A percentile compares a stretch with the other conserved stretches of the same genome.
Conservation (phyloP, 2,329 filamentous ascomycete species). For the Allantophomopsis cytisporea region DNA sequence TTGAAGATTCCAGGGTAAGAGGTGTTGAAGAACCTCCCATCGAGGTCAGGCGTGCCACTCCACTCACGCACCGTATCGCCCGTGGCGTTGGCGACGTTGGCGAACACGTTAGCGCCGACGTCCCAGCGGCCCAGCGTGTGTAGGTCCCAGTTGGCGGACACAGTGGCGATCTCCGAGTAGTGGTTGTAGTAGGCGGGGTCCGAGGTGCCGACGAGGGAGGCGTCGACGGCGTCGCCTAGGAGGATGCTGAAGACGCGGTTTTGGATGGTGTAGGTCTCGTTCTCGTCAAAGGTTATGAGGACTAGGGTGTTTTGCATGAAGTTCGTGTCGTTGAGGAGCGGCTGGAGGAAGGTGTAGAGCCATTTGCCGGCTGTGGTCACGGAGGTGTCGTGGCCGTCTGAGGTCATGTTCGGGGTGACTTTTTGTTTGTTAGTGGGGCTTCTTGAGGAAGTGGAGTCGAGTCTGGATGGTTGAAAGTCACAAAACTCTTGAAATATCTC, state of each 20-base stretch:
- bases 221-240: slow-evolving; percentile 60
- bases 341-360: slow-evolving; percentile 54
- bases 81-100: slow-evolving; percentile 44
- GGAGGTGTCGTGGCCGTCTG: slow-evolving; percentile 62
- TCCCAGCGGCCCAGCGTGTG: slow-evolving; percentile 60
- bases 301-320: slow-evolving; percentile 69
- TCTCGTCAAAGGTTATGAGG: slow-evolving; percentile 70
- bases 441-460: too few relatives aligned
- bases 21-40: slow-evolving; percentile 26
- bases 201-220: slow-evolving; percentile 48
- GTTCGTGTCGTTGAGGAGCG: slow-evolving; percentile 52
- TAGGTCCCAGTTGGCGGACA: slow-evolving; percentile 54
- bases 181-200: slow-evolving; percentile 62
- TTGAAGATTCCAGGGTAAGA: slow-evolving; percentile 27
- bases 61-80: slow-evolving; percentile 30
- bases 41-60: slow-evolving; percentile 12
- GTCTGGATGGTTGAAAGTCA: too few relatives aligned
- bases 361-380: slow-evolving; percentile 57
- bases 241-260: slow-evolving; percentile 62
- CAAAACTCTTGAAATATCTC: too few relatives aligned
- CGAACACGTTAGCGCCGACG: slow-evolving; percentile 58
- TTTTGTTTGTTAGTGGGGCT: slow-evolving; percentile 19
- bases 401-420: slow-evolving; percentile 57
- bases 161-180: slow-evolving; percentile 55
- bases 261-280: slow-evolving; percentile 48